Base-by-base conservation (phyloP, 129 eudicot genomes). In the Centaurea solstitialis region DNA sequence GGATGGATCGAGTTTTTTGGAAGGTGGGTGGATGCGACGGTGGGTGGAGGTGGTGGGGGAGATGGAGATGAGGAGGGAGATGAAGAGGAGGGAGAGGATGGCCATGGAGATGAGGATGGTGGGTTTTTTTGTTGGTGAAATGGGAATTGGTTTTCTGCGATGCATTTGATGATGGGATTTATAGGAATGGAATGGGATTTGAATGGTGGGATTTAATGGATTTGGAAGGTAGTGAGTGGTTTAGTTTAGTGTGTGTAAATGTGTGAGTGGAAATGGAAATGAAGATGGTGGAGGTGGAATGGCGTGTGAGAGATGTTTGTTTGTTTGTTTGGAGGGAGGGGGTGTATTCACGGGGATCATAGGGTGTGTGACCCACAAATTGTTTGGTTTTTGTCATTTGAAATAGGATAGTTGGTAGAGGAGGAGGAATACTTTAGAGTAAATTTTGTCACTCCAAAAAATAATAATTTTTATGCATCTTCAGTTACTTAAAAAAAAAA, bases 1-100 rank as follows among this genome's bases (percentile, higher is more conserved):
- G 0, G 87, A n/a, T 20, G 81, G 72, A 22, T 41, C 20, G 10
- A 73, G 7, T 74, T 28, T 75, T 5, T 7, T 24, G 38, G 83
- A 20, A 8, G 76, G 80, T 0, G 83, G 71, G 15, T 9, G 81
- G 37, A 37, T 73, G 82, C 22, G 84, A 18, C 80, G 85, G 74
- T 33, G 80, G 79, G 20, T 61, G 70, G 88, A 76, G 79, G 87
- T 23, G 77, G 92, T 79, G 76, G 85, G 80, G 30, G 87, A 33
- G 65, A 79, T 73, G 79, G 84, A 82, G 66, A 89, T 39, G 86
- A 92, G 80, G 26, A 90, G 88, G 2, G 90, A 89, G 70, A 92
- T 72, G 74, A 92, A 61, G 64, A 80, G 22, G 18, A 91, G 22
- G 74, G 78, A 72, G 35, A 80, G 22, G 40, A 87, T 74, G 5